phyloP scores from a whole-genome alignment of 2,329 filamentous ascomycete genomes.

The Exophiala viscosa region DNA sequence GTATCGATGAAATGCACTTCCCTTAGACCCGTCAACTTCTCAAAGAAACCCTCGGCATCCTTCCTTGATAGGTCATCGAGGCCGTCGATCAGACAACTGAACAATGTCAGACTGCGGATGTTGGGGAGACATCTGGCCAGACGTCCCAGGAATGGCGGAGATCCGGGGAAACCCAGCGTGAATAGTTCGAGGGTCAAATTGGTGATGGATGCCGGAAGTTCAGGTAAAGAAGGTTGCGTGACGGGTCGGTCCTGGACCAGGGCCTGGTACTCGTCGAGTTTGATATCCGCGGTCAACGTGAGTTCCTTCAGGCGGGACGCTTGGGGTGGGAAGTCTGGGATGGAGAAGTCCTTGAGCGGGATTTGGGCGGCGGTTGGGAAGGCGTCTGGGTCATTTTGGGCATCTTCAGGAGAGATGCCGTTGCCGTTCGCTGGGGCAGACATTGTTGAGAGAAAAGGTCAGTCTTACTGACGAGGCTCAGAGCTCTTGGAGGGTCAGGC shows the following conservation, averaged over 20 bases:
- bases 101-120: slow-evolving; percentile 44
- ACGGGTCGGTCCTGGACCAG: slow-evolving; percentile 32
- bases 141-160: slow-evolving; percentile 39
- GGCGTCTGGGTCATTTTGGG: slow-evolving; percentile 1
- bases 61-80: slow-evolving; percentile 36
- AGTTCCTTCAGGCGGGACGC: slow-evolving; percentile 43
- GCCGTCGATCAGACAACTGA: slow-evolving; percentile 46
- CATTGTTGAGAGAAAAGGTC: no score
- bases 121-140: slow-evolving; percentile 41
- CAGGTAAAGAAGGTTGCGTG: slow-evolving; percentile 31
- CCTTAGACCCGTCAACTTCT: slow-evolving; percentile 33
- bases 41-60: slow-evolving; percentile 44
- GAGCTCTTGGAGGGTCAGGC: no score
- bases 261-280: slow-evolving; percentile 44
- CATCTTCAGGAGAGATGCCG: no score
- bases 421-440: no score
- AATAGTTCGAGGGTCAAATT: slow-evolving; percentile 49
- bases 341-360: slow-evolving; percentile 43
- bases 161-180: slow-evolving; percentile 43
- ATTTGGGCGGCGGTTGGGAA: slow-evolving; percentile 45
- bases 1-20: slow-evolving; percentile 49
- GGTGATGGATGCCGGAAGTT: slow-evolving; percentile 40
- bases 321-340: slow-evolving; percentile 45
- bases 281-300: slow-evolving; percentile 49
- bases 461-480: no score